Evolutionary conservation across 202 grass and related monocot genomes (phyloP), one percentile per base, ranked within the genome.

Genomic region (Setaria italica): DNA sequence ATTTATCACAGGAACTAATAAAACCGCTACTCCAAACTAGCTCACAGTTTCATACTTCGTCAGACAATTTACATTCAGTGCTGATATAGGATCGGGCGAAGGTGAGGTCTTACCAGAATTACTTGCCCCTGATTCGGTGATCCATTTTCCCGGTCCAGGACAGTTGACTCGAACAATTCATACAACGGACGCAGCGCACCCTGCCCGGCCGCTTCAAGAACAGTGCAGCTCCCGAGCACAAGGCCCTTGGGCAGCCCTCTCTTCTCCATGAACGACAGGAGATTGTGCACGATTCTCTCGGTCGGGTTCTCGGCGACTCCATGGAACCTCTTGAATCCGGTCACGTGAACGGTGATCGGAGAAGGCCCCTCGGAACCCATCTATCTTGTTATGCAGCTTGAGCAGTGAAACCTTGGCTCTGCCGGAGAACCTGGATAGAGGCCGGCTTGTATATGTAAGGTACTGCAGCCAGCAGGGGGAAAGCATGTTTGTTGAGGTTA

Each of bases 351-450:
- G 53, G 85, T 90, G 65, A 90, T 65, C 0, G 17, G 20, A 30
- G 76, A 85, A 85, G 91, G 85, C 58, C 81, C 88, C 87, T 93
- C 88, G 29, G 91, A 93, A 87, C 91, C 91, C 91, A 93, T 93
- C 54, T 58, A 56, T 56, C 8, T n/a, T 75, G 13, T 11, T 37
- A 6, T 73, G 71, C 30, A 8, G 5, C 3, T 57, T 21, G 73
- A 39, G 4, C 10, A 57, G 51, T 1, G 35, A n/a, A 39, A 35
- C 0, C 1, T 53, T 2, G 10, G 47, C 15, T 74, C 30, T 56
- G 51, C 33, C 10, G 1, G 19, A 77, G 20, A 58, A 25, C 74
- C 74, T 59, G 72, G 49, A 37, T 2, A 73, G 15, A 43, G 1
- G 2, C 32, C n/a, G 1, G 74, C 19, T 42, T 25, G 5, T 21